A percentile compares a stretch with the other conserved stretches of the same genome.
phyloP scores from a whole-genome alignment of 2,329 filamentous ascomycete species.

The Paracoccidioides brasiliensis region DNA sequence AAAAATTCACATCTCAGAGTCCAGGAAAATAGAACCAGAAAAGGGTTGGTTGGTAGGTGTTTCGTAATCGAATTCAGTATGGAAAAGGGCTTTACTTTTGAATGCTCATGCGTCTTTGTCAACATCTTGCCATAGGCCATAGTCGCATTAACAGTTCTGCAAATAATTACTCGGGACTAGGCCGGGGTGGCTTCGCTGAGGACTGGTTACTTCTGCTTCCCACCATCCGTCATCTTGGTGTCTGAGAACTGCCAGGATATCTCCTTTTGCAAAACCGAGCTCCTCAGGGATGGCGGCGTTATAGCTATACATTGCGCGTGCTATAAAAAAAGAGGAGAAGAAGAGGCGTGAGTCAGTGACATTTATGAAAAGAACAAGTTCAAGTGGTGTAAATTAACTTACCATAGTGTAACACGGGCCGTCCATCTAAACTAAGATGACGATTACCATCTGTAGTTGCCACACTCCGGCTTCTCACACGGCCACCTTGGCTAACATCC shows the following conservation, averaged over 20 bases:
- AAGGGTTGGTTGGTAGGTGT: neutral
- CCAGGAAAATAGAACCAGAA: too few species aligned
- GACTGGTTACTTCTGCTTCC: slow-evolving; percentile 78
- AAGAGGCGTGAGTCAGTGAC: slow-evolving; percentile 4
- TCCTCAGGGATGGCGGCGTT: slow-evolving; percentile 91
- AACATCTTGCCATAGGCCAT: neutral
- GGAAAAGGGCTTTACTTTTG: neutral
- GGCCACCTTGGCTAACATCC: slow-evolving; percentile 27
- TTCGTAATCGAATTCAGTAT: neutral
- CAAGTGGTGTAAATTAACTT: slow-evolving; percentile 36
- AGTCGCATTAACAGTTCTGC: slow-evolving; percentile 39
- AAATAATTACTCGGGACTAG: slow-evolving; percentile 57
- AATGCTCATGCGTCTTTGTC: neutral
- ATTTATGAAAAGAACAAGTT: slow-evolving; percentile 5
- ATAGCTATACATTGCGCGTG: slow-evolving; percentile 88
- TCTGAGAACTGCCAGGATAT: slow-evolving; percentile 73
- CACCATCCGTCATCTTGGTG: slow-evolving; percentile 98
- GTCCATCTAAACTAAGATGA: slow-evolving; percentile 73
- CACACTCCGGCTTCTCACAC: slow-evolving; percentile 66
- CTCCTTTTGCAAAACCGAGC: slow-evolving; percentile 81
- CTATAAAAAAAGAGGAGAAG: slow-evolving; percentile 35
- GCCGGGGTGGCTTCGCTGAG: slow-evolving; percentile 34
- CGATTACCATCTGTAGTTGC: slow-evolving; percentile 56
- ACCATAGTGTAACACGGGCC: slow-evolving; percentile 88
- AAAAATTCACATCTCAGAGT: too few species aligned